Conservation (phyloP, 768 basidiomycete species). For the Sporobolomyces pararoseus region DNA sequence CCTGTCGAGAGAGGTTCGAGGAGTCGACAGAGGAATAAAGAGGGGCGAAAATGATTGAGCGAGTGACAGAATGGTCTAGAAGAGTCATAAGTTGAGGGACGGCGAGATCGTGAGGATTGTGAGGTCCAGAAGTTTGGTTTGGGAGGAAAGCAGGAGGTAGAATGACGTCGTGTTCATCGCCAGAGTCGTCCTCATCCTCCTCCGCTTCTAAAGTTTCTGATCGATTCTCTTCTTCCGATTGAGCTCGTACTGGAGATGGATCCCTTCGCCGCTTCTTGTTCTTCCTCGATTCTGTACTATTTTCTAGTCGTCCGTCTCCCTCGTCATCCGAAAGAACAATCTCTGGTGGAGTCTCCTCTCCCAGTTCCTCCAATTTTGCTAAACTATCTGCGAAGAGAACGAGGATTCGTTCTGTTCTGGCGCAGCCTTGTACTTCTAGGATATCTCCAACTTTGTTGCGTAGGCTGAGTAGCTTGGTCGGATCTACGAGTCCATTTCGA, state of each 20-base stretch:
- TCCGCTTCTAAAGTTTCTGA: too few species aligned
- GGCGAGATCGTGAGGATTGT: neutral
- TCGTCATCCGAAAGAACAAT: neutral
- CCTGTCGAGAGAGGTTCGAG: slow-evolving; percentile 2
- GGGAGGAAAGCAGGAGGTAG: neutral
- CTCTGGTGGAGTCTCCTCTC: neutral
- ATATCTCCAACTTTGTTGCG: neutral
- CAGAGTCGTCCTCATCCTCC: neutral
- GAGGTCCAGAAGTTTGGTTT: neutral
- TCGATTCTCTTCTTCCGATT: neutral
- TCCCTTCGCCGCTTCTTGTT: neutral
- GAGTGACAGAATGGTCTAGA: neutral
- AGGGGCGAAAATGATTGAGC: neutral
- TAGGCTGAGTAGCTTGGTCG: neutral
- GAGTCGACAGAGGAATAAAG: neutral
- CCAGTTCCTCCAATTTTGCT: neutral
- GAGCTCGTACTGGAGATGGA: neutral
- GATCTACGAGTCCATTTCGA: slow-evolving; percentile 17
- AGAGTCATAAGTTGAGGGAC: neutral
- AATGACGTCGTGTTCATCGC: neutral
- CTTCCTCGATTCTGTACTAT: neutral
- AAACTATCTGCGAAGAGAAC: slow-evolving; percentile 5
- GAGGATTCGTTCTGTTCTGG: slow-evolving; percentile 1
- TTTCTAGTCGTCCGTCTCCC: neutral
- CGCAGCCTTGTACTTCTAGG: neutral